Evolutionary conservation across 2,329 filamentous ascomycete genomes (phyloP), one percentile per base, ranked within the genome.

Genomic region (Hypoxylon sp.): DNA sequence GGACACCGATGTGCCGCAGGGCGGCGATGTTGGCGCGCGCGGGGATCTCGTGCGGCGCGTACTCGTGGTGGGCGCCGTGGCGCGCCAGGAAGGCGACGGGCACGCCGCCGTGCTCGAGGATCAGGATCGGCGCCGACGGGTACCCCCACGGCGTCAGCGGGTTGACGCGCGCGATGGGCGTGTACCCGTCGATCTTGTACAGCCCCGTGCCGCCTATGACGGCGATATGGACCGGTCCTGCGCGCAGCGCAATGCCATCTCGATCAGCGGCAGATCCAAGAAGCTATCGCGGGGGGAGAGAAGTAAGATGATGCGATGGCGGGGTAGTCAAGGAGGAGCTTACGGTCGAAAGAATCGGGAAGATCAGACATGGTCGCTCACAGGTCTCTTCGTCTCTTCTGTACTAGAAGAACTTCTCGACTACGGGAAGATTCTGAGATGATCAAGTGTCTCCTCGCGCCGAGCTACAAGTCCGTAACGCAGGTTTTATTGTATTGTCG

Each of bases 1-100:
- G 88, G 41, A 98, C 95, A 66, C 95, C 95, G 60, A 99, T 82
- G 69, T 86, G 88, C 65, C 95, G 88, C 62, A 99, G 83, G n/a
- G 95, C 95, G n/a, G 95, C 94, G 70, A 99, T 96, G 81, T 98
- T 99, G 77, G 95, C 95, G 63, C 91, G 91, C 65, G 88, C 86
- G 58, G 93, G 92, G n/a, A 99, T 90, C 78, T 99, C 95, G 73
- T 97, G 93, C 0, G 95, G 95, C 4, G 93, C 92, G 66, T 90
- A 83, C 76, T 97, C 85, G 80, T 99, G 95, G 83, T 95, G 83
- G 10, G 87, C 74, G 65, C 95, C 95, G 77, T 99, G 95, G 40
- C 95, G 92, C 62, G 93, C 92, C 67, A 99, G 86, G 81, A 99
- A 99, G 53, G 95, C 95, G 63, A 99, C 85, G 62, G 90, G 86